These are phyloP conservation scores for Dendrocalamus latiflorus DNA, from an alignment of 202 grass and related monocot genomes.

Conservation along the genomic window DNA sequence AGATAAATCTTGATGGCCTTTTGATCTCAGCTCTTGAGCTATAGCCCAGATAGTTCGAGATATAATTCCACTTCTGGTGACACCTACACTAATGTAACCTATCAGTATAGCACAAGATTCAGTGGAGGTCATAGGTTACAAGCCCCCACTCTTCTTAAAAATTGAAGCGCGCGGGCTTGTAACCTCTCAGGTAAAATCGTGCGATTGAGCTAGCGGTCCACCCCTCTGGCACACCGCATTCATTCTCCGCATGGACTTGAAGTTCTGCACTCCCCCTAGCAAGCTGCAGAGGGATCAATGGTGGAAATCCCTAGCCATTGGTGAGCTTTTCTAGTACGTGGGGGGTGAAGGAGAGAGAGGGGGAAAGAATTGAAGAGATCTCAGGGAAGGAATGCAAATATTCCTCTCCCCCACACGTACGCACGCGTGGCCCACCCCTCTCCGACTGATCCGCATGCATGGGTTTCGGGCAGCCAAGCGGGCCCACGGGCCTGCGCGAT, in stretches of 20 bases:
- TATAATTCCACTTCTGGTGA: accelerated
- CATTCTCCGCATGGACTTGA: background rate
- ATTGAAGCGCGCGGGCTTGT: too few relatives aligned
- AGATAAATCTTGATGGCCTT: too few relatives aligned
- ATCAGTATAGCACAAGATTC: too few relatives aligned
- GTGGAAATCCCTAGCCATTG: background rate
- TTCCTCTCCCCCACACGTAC: background rate
- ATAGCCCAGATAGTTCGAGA: too few relatives aligned
- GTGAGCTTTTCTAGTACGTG: background rate
- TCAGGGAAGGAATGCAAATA: background rate
- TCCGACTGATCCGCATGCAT: background rate
- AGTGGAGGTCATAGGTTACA: too few relatives aligned
- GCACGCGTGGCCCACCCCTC: background rate
- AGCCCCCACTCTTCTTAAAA: too few relatives aligned
- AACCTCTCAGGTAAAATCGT: background rate
- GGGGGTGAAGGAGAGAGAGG: background rate
- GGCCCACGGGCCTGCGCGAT: background rate
- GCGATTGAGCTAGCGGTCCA: background rate
- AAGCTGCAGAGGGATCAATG: background rate
- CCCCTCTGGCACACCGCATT: background rate
- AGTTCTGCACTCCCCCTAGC: background rate
- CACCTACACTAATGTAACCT: too few relatives aligned
- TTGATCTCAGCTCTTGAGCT: too few relatives aligned
- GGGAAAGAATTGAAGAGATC: background rate
- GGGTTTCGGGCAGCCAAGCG: background rate